Evolutionary conservation across 2,329 filamentous ascomycete genomes (phyloP), one percentile per base, ranked within the genome.

Genomic region (Trichophyton benhamiae): DNA sequence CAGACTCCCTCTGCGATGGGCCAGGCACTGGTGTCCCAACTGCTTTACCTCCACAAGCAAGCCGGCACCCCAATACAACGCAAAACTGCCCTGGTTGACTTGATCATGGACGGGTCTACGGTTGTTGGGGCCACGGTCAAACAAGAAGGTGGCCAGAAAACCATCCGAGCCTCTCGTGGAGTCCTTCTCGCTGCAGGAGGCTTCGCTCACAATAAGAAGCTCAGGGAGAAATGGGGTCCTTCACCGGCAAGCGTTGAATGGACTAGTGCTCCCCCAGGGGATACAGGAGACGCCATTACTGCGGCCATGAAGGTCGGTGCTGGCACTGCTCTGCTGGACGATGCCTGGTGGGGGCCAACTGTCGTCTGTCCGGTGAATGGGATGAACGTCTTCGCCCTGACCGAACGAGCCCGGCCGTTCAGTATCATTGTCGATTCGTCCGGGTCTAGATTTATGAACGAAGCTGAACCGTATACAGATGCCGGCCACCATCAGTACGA

Each of bases 161-260:
- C 60, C 1, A 65, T 74, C 57, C 60, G 66, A 1, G 68, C 71
- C 6, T 63, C 59, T 0, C 59, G 64, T n/a, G 72, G 70, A 11
- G 71, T 75, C 11, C 61, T 76, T 8, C 66, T 75, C 7, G 68
- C 68, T 5, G 72, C 71, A 5, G 74, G 72, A 4, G 74, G 74
- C 3, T 76, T 75, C 63, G 69, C 73, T 0, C 66, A 67, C 15
- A 73, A 74, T 57, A 48, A 60, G 5, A 58, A 62, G 8, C 70
- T 74, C 66, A 67, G 73, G n/a, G 60, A 68, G 20, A 55, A 67
- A 61, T 67, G 68, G 59, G 65, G 65, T 1, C 58, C 63, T 5
- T 22, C 62, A 1, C 66, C 65, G 7, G 63, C 65, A 3, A 66
- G 63, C 22, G 44, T 58, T 27, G 53, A 61, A 30, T 61, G 66